phyloP scores from a whole-genome alignment of 768 basidiomycete genomes.

The Cyclocybe cylindracea region DNA sequence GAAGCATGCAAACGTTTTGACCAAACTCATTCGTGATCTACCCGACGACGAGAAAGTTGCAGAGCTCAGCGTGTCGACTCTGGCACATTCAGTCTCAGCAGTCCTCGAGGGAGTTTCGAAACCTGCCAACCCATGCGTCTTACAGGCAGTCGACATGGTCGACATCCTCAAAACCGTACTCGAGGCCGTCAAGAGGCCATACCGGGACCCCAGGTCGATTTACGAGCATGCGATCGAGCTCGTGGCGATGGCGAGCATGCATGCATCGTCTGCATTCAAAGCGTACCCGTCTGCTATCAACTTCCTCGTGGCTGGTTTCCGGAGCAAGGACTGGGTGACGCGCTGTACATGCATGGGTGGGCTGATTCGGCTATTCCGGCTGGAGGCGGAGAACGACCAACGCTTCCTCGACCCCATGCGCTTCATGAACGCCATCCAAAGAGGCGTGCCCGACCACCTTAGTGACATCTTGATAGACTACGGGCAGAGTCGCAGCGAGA shows the following conservation, averaged over 20 bases:
- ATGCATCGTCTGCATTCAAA: conserved; percentile 46
- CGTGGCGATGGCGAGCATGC: conserved; percentile 41
- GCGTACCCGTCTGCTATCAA: conserved; percentile 42
- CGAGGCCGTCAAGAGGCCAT: conserved; percentile 44
- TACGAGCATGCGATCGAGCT: conserved; percentile 56
- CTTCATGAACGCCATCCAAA: conserved; percentile 41
- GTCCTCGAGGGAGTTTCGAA: conserved; percentile 41
- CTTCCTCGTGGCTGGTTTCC: conserved; percentile 57
- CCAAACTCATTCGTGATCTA: conserved; percentile 47
- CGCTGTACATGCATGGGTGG: conserved; percentile 55
- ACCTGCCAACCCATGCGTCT: conserved; percentile 36
- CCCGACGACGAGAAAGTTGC: conserved; percentile 51
- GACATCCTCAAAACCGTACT: conserved; percentile 44
- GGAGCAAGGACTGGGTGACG: conserved; percentile 53
- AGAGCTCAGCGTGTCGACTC: conserved; percentile 50
- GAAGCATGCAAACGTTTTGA: conserved; percentile 38
- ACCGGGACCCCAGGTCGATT: conserved; percentile 25
- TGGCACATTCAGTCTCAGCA: conserved; percentile 52
- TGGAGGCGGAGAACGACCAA: conserved; percentile 44
- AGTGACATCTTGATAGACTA: conserved; percentile 48
- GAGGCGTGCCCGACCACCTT: conserved; percentile 48
- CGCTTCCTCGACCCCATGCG: conserved; percentile 48
- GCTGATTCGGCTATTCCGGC: conserved; percentile 49
- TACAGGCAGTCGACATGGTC: conserved; percentile 43
- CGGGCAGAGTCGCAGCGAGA: conserved; percentile 49